A percentile compares a stretch with the other conserved stretches of the same genome.
phyloP scores from a whole-genome alignment of 2,329 filamentous ascomycete species.

The Pyricularia pennisetigena region DNA sequence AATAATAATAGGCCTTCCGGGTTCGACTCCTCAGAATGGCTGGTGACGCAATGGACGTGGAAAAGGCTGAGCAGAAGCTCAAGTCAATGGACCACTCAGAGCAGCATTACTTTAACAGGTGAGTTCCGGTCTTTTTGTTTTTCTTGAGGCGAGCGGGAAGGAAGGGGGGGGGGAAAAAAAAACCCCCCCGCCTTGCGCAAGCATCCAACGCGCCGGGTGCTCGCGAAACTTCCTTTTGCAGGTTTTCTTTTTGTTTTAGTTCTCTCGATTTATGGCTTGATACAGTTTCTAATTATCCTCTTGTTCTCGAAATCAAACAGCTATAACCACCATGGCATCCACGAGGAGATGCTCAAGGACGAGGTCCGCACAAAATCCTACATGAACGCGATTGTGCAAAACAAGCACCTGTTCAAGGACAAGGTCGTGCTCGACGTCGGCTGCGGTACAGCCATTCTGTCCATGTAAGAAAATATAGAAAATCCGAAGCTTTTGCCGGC shows the following conservation, averaged over 20 bases:
- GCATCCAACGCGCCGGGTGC: background rate
- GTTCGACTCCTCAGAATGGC: conserved; percentile 21
- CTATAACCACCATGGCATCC: conserved; percentile 98
- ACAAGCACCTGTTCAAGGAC: conserved; percentile 87
- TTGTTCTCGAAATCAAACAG: conserved; percentile 33
- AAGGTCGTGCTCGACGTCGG: conserved; percentile 93
- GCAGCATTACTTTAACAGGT: conserved; percentile 99
- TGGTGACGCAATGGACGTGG: conserved; percentile 45
- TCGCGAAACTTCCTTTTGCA: background rate
- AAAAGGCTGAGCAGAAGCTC: conserved; percentile 51
- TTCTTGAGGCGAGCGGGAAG: background rate
- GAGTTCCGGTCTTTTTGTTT: conserved; percentile 15
- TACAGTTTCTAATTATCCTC: background rate
- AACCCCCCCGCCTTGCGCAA: background rate
- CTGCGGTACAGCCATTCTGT: conserved; percentile 94
- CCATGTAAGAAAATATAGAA: conserved; percentile 60
- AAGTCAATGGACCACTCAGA: conserved; percentile 82
- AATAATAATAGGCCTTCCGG: background rate
- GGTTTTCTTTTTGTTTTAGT: background rate
- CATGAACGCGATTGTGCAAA: conserved; percentile 95
- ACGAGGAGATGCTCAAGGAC: conserved; percentile 99
- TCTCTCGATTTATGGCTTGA: background rate
- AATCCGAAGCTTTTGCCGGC: background rate
- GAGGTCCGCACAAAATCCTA: conserved; percentile 95
- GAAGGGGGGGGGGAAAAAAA: background rate